Base-by-base conservation (phyloP, 2,329 filamentous ascomycete genomes). In the Didymella glomerata region DNA sequence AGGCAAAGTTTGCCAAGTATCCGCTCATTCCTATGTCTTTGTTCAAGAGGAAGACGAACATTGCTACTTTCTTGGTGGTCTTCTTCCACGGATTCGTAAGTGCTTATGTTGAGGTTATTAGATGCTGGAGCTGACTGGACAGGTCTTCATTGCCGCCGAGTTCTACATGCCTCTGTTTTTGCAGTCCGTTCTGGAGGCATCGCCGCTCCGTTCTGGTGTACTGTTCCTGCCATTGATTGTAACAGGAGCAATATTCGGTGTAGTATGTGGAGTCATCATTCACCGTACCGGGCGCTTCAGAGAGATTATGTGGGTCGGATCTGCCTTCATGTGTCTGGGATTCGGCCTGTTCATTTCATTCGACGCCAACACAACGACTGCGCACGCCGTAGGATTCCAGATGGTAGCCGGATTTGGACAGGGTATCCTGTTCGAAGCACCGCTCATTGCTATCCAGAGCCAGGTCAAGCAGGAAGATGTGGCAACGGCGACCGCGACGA, bases 81-180 rank as follows among this genome's bases (percentile, higher is more conserved):
- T 82, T 82, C 66, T 75, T 77, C 16, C 82, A 85, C 64, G 79
- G 79, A 14, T 82, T 83, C 63, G 81, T 78, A 70, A 55, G 76
- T 69, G n/a, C 22, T 41, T 24, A 24, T 14, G 30, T 28, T n/a
- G 25, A 4, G 8, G 1, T 1, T 27, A 13, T 22, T 7, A 48
- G 24, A 7, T 14, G 11, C 30, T 27, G 4, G 9, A 46, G 32
- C 50, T 54, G 18, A 54, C 42, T 54, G 5, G 7, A 2, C 42
- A 71, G 68, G 67, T 73, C 16, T 75, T 76, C 61, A 76, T 90
- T 40, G 85, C 83, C 0, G 82, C 82, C 1, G 85, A 87, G 48
- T 93, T 91, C 75, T 93, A 90, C 68, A 79, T 92, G 25, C 90
- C 90, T 0, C 81, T 92, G 0, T 93, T 89, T 76, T 88, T 91